Percentiles rank a stretch among this genome's conserved stretches.
Conservation (phyloP, 2,329 filamentous ascomycete species). For the Xylariaceae sp. region DNA sequence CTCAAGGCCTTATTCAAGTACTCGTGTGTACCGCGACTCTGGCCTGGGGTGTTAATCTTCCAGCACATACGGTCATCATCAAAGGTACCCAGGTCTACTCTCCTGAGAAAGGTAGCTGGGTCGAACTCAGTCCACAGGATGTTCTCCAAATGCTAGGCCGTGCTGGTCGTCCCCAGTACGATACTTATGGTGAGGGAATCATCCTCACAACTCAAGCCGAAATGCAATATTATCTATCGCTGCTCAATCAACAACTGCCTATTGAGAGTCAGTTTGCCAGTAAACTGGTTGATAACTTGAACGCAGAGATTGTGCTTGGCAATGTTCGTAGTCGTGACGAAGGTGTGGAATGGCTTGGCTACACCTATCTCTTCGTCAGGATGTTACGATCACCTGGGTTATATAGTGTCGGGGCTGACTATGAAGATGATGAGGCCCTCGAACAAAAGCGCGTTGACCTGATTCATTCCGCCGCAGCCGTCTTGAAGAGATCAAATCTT, state of each 20-base stretch:
- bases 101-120: constrained; percentile 97
- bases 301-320: constrained; percentile 92
- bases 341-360: constrained; percentile 97
- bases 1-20: constrained; percentile 87
- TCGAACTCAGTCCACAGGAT: constrained; percentile 94
- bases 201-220: constrained; percentile 96
- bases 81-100: constrained; percentile 98
- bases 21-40: constrained; percentile 97
- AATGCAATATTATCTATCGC: constrained; percentile 94
- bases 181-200: constrained; percentile 97
- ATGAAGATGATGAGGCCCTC: constrained; percentile 84
- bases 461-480: constrained; percentile 85
- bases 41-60: constrained; percentile 97
- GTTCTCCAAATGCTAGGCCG: constrained; percentile 98
- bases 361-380: constrained; percentile 95
- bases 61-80: constrained; percentile 97
- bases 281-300: constrained; percentile 90
- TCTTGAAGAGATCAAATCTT: constrained; percentile 83
- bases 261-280: constrained; percentile 96
- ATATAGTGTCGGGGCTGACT: constrained; percentile 94
- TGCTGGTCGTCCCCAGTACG: constrained; percentile 92
- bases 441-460: constrained; percentile 98
- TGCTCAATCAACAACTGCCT: constrained; percentile 94
- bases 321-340: constrained; percentile 91
- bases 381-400: constrained; percentile 95